These are phyloP conservation scores for Hibiscus trionum DNA, from an alignment of 345 rosid genomes.

Conservation along the genomic window DNA sequence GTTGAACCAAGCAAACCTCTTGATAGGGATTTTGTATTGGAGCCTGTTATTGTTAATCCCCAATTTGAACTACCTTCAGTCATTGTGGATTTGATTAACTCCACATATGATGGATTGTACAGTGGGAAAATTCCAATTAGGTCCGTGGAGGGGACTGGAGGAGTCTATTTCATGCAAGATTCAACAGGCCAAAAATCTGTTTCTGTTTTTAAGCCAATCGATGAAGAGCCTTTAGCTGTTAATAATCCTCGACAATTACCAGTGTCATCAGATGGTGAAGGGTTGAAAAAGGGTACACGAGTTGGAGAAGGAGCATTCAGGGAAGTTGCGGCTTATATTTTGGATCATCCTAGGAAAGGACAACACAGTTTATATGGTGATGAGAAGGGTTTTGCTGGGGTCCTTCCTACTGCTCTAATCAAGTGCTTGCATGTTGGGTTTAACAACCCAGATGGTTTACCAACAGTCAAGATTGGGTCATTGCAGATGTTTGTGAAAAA, in stretches of 20 bases:
- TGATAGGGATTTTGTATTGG: slow-evolving; percentile 27
- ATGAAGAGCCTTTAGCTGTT: slow-evolving; percentile 82
- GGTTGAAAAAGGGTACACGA: slow-evolving; percentile 80
- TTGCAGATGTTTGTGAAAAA: slow-evolving; percentile 76
- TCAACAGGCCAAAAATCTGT: slow-evolving; percentile 46
- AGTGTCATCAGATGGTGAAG: slow-evolving; percentile 58
- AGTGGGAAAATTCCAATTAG: slow-evolving; percentile 51
- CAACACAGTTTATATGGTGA: slow-evolving; percentile 17
- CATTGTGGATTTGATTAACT: slow-evolving; percentile 39
- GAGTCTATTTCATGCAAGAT: slow-evolving; percentile 82
- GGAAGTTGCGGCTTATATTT: slow-evolving; percentile 80
- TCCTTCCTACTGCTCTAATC: slow-evolving; percentile 71
- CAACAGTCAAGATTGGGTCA: slow-evolving; percentile 57
- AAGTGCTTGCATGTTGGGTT: slow-evolving; percentile 65
- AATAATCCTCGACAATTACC: slow-evolving; percentile 76
- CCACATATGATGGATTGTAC: slow-evolving; percentile 55
- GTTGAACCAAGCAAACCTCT: slow-evolving; percentile 21
- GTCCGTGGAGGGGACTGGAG: slow-evolving; percentile 80
- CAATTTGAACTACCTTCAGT: slow-evolving; percentile 33
- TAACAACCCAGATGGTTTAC: slow-evolving; percentile 47
- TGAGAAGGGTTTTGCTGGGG: slow-evolving; percentile 71
- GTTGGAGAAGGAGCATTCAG: slow-evolving; percentile 83
- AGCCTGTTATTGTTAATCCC: slow-evolving; percentile 43
- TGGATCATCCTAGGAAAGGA: slow-evolving; percentile 63
- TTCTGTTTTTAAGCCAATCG: slow-evolving; percentile 85